These are phyloP conservation scores for Apiotrichum montevideense DNA, from an alignment of 1,284 basidiomycete species.

Conservation along the genomic window DNA sequence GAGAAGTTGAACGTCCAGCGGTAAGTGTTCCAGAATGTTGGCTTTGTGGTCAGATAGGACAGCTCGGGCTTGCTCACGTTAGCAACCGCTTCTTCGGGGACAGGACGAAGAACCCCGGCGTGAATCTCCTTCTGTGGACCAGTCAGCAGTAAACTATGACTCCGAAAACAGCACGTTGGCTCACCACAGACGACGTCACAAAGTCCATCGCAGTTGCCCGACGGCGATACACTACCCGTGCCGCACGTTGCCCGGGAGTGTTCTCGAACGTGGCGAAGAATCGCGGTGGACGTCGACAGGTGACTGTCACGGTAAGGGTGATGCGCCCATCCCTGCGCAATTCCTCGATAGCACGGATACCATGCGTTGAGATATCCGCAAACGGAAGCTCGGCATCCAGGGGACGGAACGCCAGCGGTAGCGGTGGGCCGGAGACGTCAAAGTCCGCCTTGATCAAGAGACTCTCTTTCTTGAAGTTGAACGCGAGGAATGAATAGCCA, in stretches of 20 bases:
- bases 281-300: conserved; percentile 33
- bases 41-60: conserved; percentile 13
- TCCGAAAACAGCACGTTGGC: background rate
- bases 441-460: conserved; percentile 26
- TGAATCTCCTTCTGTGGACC: conserved; percentile 26
- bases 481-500: conserved; percentile 29
- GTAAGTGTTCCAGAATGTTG: conserved; percentile 38
- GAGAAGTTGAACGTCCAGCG: conserved; percentile 32
- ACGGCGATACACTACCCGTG: conserved; percentile 16
- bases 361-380: conserved; percentile 34
- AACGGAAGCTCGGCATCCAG: conserved; percentile 38
- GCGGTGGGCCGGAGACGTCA: background rate
- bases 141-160: background rate
- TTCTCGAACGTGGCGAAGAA: conserved; percentile 28
- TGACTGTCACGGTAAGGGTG: conserved; percentile 28
- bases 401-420: conserved; percentile 31
- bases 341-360: conserved; percentile 26
- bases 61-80: conserved; percentile 19
- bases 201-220: conserved; percentile 44
- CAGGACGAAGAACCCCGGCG: conserved; percentile 28
- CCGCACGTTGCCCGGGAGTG: background rate
- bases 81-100: conserved; percentile 32
- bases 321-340: background rate
- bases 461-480: conserved; percentile 32
- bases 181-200: conserved; percentile 16